Conservation (phyloP, 805 yeast species). For the Kodamaea neixiangensis region DNA sequence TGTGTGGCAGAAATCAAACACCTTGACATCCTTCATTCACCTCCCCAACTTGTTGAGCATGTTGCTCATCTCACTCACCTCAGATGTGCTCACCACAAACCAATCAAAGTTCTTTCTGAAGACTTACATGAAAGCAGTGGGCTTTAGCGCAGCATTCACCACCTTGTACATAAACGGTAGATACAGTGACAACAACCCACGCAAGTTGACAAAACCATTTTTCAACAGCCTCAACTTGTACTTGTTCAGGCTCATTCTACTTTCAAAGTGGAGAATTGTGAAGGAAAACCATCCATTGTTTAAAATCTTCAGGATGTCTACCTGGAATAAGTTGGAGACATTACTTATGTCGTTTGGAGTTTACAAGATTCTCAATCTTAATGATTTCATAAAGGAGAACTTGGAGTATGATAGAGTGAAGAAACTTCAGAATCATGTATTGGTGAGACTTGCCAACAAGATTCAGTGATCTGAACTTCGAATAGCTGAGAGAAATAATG, state of each 20-base stretch:
- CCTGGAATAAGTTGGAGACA: conserved; percentile 37
- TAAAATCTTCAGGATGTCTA: conserved; percentile 22
- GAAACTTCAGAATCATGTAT: conserved; percentile 13
- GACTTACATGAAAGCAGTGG: conserved; percentile 36
- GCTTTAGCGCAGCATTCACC: conserved; percentile 34
- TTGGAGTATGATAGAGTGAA: conserved; percentile 9
- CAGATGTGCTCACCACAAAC: conserved; percentile 24
- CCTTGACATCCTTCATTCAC: conserved; percentile 36
- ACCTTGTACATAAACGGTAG: conserved; percentile 24
- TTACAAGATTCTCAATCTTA: conserved; percentile 40
- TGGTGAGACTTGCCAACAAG: conserved; percentile 14
- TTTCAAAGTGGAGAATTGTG: conserved; percentile 44
- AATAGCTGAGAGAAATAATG: neutral
- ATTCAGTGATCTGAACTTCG: neutral
- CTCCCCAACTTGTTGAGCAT: conserved; percentile 39
- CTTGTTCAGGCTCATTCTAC: conserved; percentile 33
- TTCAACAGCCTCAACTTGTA: conserved; percentile 34
- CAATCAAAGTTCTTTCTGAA: conserved; percentile 32
- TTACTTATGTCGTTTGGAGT: conserved; percentile 36
- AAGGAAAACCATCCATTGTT: conserved; percentile 42
- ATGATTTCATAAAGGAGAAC: conserved; percentile 30
- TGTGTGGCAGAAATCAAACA: conserved; percentile 28
- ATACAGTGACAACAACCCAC: conserved; percentile 11
- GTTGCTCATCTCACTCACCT: conserved; percentile 33
- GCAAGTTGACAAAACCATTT: conserved; percentile 27